phyloP scores from a whole-genome alignment of 148 eudicot species.

The Bassia scoparia region DNA sequence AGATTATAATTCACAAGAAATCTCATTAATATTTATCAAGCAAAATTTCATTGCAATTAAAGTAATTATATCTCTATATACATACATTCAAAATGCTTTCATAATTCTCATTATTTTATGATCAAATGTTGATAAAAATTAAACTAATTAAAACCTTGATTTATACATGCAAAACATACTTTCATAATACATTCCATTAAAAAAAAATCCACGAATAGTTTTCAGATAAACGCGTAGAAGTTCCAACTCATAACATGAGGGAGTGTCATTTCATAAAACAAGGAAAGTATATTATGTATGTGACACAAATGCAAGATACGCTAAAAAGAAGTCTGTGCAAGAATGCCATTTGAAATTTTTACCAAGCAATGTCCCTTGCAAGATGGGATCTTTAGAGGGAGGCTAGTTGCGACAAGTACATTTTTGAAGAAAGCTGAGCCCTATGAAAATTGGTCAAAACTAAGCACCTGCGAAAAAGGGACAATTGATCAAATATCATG shows the following conservation, averaged over 20 bases:
- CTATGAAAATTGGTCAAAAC: constrained; percentile 84
- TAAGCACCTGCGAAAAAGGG: constrained; percentile 63
- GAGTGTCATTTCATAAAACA: background rate
- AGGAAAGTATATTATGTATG: background rate
- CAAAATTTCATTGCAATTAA: too few relatives aligned
- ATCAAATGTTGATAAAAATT: too few relatives aligned
- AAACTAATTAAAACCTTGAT: background rate
- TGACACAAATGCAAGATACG: background rate
- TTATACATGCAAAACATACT: background rate
- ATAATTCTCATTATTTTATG: too few relatives aligned
- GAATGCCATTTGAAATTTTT: constrained; percentile 4
- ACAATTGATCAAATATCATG: background rate
- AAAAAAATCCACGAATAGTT: too few relatives aligned
- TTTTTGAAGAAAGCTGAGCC: constrained; percentile 78
- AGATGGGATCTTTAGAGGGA: constrained; percentile 92
- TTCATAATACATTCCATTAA: too few relatives aligned
- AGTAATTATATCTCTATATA: too few relatives aligned
- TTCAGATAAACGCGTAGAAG: background rate
- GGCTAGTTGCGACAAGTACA: constrained; percentile 80
- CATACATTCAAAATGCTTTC: too few relatives aligned
- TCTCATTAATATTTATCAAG: too few relatives aligned
- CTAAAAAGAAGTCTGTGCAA: background rate
- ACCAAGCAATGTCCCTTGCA: constrained; percentile 97
- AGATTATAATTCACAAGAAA: too few relatives aligned
- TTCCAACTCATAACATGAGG: background rate